phyloP scores from a whole-genome alignment of 2,329 filamentous ascomycete genomes.

The Exophiala dermatitidis region DNA sequence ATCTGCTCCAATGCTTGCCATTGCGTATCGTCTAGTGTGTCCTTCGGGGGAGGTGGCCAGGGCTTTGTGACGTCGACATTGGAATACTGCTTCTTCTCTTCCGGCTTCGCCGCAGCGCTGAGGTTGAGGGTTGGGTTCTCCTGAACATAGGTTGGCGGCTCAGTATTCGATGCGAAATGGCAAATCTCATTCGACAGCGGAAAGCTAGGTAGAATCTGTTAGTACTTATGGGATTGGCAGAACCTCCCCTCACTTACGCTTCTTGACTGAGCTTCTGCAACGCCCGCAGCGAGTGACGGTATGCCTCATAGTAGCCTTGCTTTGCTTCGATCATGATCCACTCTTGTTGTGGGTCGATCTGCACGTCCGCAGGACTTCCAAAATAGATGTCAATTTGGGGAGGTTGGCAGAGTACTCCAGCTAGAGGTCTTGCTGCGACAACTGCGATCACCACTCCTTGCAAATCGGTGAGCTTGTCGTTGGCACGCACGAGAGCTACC shows the following conservation, averaged over 20 bases:
- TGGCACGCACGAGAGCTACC: slow-evolving; percentile 47
- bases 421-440: slow-evolving; percentile 62
- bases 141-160: slow-evolving; percentile 48
- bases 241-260: slow-evolving; percentile 31
- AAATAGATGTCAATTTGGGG: slow-evolving; percentile 73
- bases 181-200: slow-evolving; percentile 41
- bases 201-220: slow-evolving; percentile 32
- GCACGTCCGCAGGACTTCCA: slow-evolving; percentile 51
- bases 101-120: slow-evolving; percentile 33
- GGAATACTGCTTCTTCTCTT: slow-evolving; percentile 33
- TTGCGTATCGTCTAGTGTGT: slow-evolving; percentile 64
- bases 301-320: slow-evolving; percentile 67
- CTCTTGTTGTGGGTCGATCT: slow-evolving; percentile 61
- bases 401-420: slow-evolving; percentile 56
- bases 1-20: slow-evolving; percentile 61
- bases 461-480: slow-evolving; percentile 55
- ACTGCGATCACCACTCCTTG: slow-evolving; percentile 58
- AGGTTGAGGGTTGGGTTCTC: slow-evolving; percentile 47
- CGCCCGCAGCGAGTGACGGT: slow-evolving; percentile 63
- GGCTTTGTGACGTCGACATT: slow-evolving; percentile 49
- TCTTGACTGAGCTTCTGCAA: slow-evolving; percentile 60
- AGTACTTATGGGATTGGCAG: neutral
- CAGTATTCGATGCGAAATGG: slow-evolving; percentile 34
- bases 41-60: slow-evolving; percentile 44
- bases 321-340: slow-evolving; percentile 74